A percentile compares a stretch with the other conserved stretches of the same genome.
phyloP scores from a whole-genome alignment of 768 basidiomycete genomes.

The Collybiopsis confluens region DNA sequence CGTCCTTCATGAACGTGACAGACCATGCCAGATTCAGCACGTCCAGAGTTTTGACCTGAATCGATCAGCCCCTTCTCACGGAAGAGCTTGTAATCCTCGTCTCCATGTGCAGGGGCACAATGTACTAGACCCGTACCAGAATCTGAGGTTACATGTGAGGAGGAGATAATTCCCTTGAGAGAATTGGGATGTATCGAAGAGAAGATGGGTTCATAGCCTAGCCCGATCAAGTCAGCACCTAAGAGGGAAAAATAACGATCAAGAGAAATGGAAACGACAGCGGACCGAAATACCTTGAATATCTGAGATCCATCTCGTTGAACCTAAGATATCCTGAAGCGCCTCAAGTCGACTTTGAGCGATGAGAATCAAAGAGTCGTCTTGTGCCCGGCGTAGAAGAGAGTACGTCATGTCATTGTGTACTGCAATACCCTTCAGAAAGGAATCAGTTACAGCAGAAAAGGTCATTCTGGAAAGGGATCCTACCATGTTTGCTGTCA shows the following conservation, averaged over 20 bases:
- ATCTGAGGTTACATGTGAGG: constrained; percentile 74
- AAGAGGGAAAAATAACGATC: constrained; percentile 10
- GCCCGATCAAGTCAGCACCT: constrained; percentile 56
- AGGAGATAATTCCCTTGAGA: constrained; percentile 50
- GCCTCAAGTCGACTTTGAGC: constrained; percentile 47
- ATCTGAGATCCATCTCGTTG: constrained; percentile 29
- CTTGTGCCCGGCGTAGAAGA: constrained; percentile 31
- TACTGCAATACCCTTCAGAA: constrained; percentile 78
- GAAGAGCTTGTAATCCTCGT: constrained; percentile 85
- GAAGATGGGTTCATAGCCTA: constrained; percentile 63
- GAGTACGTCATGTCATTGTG: constrained; percentile 69
- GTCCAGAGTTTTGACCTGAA: constrained; percentile 4
- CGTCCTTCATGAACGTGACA: constrained; percentile 85
- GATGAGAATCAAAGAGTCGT: constrained; percentile 35
- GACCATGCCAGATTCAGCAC: constrained; percentile 36
- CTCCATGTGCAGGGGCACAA: constrained; percentile 91
- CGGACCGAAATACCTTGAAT: constrained; percentile 37
- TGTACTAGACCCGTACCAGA: constrained; percentile 97
- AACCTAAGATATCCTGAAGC: constrained; percentile 31
- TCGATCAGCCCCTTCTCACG: constrained; percentile 50
- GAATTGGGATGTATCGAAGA: constrained; percentile 23
- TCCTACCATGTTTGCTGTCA: constrained; percentile 90
- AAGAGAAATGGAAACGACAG: background rate
- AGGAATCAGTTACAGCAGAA: constrained; percentile 7
- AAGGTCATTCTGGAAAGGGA: background rate